phyloP scores from a whole-genome alignment of 768 basidiomycete species.

The Serendipita indica region DNA sequence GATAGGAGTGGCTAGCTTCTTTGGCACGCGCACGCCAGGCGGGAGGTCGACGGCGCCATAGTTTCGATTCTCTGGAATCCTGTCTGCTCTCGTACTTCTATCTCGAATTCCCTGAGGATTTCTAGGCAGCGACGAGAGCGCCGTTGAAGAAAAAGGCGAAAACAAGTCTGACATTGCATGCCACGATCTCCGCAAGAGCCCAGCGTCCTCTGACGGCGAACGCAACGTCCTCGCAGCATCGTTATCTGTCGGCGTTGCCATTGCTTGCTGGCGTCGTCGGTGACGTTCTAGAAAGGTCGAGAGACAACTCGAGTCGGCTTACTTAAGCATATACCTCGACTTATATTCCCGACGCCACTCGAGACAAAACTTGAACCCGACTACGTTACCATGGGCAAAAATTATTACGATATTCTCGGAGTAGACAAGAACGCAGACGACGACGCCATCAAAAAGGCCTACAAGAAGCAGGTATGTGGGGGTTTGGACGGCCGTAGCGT shows the following conservation, averaged over 20 bases:
- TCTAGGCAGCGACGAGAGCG: slow-evolving; percentile 36
- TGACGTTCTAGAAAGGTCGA: slow-evolving; percentile 1
- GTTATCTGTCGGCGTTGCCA: background rate
- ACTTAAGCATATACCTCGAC: background rate
- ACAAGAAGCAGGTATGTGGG: slow-evolving; percentile 72
- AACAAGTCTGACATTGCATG: slow-evolving; percentile 42
- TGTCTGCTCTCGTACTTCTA: slow-evolving; percentile 54
- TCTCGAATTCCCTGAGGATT: slow-evolving; percentile 24
- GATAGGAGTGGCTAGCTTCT: slow-evolving; percentile 67
- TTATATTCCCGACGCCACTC: background rate
- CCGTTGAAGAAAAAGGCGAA: slow-evolving; percentile 55
- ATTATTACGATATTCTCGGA: slow-evolving; percentile 82
- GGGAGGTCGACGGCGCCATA: slow-evolving; percentile 42
- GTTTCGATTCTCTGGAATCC: slow-evolving; percentile 46
- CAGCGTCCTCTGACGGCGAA: slow-evolving; percentile 14
- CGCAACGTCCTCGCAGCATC: background rate
- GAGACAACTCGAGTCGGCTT: background rate
- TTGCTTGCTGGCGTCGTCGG: background rate
- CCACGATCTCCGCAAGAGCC: slow-evolving; percentile 43
- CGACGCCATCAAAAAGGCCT: slow-evolving; percentile 84
- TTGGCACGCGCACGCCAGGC: slow-evolving; percentile 55
- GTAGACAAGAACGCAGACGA: slow-evolving; percentile 58
- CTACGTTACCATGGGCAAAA: slow-evolving; percentile 45
- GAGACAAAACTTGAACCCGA: background rate
- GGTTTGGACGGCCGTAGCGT: background rate